phyloP scores from a whole-genome alignment of 2,329 filamentous ascomycete species.

The Monosporascus sp. region DNA sequence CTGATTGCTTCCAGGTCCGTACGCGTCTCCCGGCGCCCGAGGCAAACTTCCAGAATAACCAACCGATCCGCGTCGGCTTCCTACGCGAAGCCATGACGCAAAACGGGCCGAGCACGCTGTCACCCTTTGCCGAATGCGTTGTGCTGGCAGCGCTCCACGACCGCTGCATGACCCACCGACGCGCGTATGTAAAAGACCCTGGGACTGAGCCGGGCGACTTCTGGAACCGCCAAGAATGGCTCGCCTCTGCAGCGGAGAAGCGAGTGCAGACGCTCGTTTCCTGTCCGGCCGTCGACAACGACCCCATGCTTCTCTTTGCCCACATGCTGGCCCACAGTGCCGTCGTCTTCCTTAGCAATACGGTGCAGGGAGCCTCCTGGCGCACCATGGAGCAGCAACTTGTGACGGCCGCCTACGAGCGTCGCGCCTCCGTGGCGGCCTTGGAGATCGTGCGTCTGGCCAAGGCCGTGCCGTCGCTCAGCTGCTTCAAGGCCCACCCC shows the following conservation, averaged over 20 bases:
- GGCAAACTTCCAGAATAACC: constrained; percentile 1
- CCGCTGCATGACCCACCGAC: neutral
- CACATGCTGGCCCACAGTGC: constrained; percentile 1
- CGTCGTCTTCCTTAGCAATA: neutral
- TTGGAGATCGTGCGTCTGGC: neutral
- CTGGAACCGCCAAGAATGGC: neutral
- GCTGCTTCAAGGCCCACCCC: constrained; percentile 2
- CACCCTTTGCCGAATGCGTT: neutral
- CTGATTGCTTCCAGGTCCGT: neutral
- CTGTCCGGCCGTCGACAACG: neutral
- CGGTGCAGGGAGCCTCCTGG: neutral
- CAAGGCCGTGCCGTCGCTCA: neutral
- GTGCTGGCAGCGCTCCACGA: constrained; percentile 1
- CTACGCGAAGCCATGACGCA: neutral
- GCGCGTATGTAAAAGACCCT: too few relatives aligned
- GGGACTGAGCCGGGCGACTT: neutral
- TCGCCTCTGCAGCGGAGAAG: neutral
- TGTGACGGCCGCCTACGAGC: neutral
- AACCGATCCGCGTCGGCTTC: neutral
- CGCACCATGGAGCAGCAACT: neutral
- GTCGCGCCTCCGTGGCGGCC: neutral
- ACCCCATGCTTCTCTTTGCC: neutral
- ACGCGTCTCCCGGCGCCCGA: constrained; percentile 3
- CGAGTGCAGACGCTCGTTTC: neutral
- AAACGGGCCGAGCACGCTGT: neutral